Percentiles rank a stretch among this genome's conserved stretches.
phyloP scores from a whole-genome alignment of 2,329 filamentous ascomycete genomes.

The Scedosporium apiospermum region DNA sequence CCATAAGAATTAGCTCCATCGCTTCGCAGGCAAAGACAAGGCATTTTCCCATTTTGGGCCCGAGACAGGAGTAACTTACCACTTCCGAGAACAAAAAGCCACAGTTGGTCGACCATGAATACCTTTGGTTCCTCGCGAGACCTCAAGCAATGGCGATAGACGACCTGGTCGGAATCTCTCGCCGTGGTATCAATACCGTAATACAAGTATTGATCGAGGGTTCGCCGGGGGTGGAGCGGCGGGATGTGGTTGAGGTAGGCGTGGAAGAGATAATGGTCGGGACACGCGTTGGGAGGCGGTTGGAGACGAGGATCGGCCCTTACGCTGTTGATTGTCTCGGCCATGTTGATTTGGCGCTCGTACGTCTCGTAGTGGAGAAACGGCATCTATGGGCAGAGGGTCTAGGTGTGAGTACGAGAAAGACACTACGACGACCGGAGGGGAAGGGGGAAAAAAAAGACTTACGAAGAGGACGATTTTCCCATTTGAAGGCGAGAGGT shows the following conservation, averaged over 20 bases:
- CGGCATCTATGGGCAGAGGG: slow-evolving; percentile 20
- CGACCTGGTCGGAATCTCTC: slow-evolving; percentile 31
- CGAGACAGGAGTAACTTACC: slow-evolving; percentile 6
- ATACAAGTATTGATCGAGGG: slow-evolving; percentile 35
- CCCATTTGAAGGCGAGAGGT: slow-evolving; percentile 11
- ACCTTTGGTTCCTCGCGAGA: slow-evolving; percentile 12
- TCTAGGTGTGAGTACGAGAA: neutral
- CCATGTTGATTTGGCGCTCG: slow-evolving; percentile 18
- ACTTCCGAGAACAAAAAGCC: slow-evolving; percentile 32
- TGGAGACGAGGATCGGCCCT: neutral
- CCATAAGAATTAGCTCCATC: neutral
- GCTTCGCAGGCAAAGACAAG: neutral
- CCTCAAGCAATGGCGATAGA: slow-evolving; percentile 21
- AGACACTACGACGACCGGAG: too few relatives aligned
- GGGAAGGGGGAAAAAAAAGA: neutral
- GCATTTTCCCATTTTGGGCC: too few relatives aligned
- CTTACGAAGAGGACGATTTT: slow-evolving; percentile 22
- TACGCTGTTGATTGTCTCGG: slow-evolving; percentile 14
- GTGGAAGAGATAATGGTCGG: slow-evolving; percentile 1
- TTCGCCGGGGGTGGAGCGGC: slow-evolving; percentile 32
- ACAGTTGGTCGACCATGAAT: slow-evolving; percentile 34
- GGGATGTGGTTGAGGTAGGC: slow-evolving; percentile 22
- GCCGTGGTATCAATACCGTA: slow-evolving; percentile 26
- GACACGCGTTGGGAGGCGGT: neutral
- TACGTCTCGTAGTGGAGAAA: slow-evolving; percentile 33